Evolutionary conservation across 2,329 filamentous ascomycete species (phyloP).

Genomic region (Alternaria hordeiaustralica): DNA sequence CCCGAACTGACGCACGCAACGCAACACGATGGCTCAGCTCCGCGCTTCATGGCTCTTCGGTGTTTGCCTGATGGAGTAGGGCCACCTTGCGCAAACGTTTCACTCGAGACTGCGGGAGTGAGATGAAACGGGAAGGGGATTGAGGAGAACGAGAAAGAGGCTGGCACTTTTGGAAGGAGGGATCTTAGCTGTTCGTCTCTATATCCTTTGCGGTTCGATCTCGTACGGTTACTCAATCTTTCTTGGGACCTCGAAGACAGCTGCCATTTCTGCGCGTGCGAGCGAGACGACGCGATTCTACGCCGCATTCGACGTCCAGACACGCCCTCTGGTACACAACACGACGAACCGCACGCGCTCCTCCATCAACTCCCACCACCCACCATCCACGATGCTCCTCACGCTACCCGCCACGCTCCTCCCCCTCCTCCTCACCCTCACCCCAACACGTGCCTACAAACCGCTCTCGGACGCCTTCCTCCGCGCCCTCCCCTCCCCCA

Average conservation of each 20-base stretch:
- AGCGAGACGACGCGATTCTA: background rate
- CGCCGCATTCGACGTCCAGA: background rate
- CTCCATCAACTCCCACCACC: slow-evolving; percentile 5
- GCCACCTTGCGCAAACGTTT: slow-evolving; percentile 21
- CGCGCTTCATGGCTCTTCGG: slow-evolving; percentile 2
- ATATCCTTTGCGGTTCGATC: background rate
- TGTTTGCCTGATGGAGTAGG: slow-evolving; percentile 20
- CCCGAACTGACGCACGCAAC: slow-evolving; percentile 13
- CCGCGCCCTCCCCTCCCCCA: slow-evolving; percentile 72
- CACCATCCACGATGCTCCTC: slow-evolving; percentile 2
- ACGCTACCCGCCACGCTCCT: slow-evolving; percentile 11
- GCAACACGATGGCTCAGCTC: slow-evolving; percentile 5
- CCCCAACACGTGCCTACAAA: slow-evolving; percentile 56
- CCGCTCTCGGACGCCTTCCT: slow-evolving; percentile 78
- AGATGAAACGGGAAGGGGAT: slow-evolving; percentile 11
- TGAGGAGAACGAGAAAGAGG: slow-evolving; percentile 2
- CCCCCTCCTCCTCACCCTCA: slow-evolving; percentile 17
- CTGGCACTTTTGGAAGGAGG: background rate
- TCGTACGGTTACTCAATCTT: background rate
- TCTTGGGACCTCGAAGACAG: background rate
- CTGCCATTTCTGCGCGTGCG: background rate
- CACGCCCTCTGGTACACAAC: background rate
- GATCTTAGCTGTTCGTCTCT: background rate
- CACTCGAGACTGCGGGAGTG: slow-evolving; percentile 2
- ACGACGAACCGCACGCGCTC: background rate